A percentile compares a stretch with the other conserved stretches of the same genome.
Evolutionary conservation across 2,329 filamentous ascomycete genomes (phyloP).

Genomic region (Stagonosporopsis cucurbitacearum): DNA sequence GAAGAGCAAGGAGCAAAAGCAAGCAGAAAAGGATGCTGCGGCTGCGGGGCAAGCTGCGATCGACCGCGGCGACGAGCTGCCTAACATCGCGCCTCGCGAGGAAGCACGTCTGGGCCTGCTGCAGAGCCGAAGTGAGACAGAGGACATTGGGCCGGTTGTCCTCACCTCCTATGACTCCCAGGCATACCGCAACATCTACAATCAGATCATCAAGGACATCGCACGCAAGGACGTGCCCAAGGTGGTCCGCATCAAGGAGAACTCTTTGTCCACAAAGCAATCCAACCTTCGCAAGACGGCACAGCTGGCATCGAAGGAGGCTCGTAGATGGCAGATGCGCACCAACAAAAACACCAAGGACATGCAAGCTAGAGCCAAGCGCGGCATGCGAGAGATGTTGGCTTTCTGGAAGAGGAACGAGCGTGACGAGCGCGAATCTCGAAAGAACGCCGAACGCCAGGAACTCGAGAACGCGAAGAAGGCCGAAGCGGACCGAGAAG

Average conservation of each 20-base stretch:
- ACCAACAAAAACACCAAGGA: constrained; percentile 99
- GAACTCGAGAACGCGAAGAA: constrained; percentile 96
- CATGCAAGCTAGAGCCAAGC: constrained; percentile 93
- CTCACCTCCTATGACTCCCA: constrained; percentile 76
- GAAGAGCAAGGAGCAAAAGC: constrained; percentile 81
- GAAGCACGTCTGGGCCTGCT: constrained; percentile 57
- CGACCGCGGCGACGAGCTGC: constrained; percentile 77
- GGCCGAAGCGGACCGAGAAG: constrained; percentile 96
- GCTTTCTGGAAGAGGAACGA: constrained; percentile 99
- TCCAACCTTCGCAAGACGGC: constrained; percentile 99
- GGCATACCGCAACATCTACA: constrained; percentile 95
- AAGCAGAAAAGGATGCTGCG: constrained; percentile 75
- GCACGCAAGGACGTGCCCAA: constrained; percentile 93
- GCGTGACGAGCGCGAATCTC: constrained; percentile 91
- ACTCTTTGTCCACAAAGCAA: constrained; percentile 83
- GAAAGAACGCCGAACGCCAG: constrained; percentile 92
- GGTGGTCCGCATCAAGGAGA: constrained; percentile 84
- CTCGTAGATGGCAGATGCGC: constrained; percentile 93
- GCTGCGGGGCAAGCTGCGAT: constrained; percentile 86
- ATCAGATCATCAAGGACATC: constrained; percentile 95
- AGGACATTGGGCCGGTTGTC: constrained; percentile 53
- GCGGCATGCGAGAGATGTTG: constrained; percentile 99
- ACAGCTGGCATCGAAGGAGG: constrained; percentile 94
- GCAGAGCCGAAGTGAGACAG: constrained; percentile 55
- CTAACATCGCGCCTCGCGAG: constrained; percentile 65